Evolutionary conservation across 495 filamentous ascomycete genomes (phyloP), one percentile per base, ranked within the genome.

Genomic region (Aspergillus conjunctus): DNA sequence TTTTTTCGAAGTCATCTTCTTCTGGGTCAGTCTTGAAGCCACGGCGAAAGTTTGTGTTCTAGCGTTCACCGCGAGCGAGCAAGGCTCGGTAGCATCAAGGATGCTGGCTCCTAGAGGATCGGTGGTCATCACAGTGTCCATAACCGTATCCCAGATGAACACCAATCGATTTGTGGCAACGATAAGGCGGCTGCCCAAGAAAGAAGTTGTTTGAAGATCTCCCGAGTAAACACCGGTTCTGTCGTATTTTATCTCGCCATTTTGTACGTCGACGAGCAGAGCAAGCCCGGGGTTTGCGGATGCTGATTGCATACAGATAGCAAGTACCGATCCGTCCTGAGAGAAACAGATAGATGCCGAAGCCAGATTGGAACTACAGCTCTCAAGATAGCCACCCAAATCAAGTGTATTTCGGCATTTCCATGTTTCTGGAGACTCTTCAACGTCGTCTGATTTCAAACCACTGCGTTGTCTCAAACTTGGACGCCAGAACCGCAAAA

Each of bases 321-420:
- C 94, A 30, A 98, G 79, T 2, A 91, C 81, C 4, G 95, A 97
- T 2, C 91, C 92, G 72, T 98, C 94, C 56, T 88, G 82, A 2
- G 93, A 95, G 71, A 90, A 96, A 17, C 86, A 77, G 46, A 96
- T 70, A 39, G 70, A 68, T 44, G 76, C 68, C 54, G 66, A 57
- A 32, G 54, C 59, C 45, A 74, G 26, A 54, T 50, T 77, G 70
- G 74, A 72, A 20, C 74, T 72, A 4, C 71, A 69, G 31, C 74
- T 70, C 15, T 75, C 76, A 51, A 68, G 45, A 41, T 61, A 68
- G 41, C 68, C 72, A 41, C 64, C 70, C 22, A 93, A 71, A 20
- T 84, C 77, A 50, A 92, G 75, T 1, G 78, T 68, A 50, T 77
- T 81, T 22, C 85, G 83, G 66, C 89, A 91, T 53, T 79, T 79